A percentile compares a stretch with the other conserved stretches of the same genome.
Evolutionary conservation across 441 rosid species (phyloP).

Genomic region (Daphne laureola): DNA sequence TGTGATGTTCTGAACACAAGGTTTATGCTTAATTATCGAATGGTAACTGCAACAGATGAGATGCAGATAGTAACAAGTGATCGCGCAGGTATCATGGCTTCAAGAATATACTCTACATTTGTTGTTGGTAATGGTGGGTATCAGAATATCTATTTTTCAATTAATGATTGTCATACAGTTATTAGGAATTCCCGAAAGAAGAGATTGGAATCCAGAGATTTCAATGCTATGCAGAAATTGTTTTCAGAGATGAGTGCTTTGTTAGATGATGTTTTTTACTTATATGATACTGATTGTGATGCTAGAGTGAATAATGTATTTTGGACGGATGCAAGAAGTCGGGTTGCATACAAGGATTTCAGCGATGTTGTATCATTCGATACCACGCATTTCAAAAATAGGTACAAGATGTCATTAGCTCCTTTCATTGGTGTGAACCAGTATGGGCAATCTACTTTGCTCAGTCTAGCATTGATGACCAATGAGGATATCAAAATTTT

Average conservation of each 20-base stretch:
- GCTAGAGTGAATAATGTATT: not conserved
- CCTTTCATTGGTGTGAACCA: not conserved
- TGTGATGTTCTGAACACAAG: no score
- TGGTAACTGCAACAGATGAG: not conserved
- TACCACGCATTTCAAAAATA: not conserved
- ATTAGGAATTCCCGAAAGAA: not conserved
- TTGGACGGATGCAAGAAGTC: not conserved
- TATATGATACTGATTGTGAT: not conserved
- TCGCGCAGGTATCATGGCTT: not conserved
- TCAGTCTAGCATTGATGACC: not conserved
- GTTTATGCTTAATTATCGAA: not conserved
- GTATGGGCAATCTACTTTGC: not conserved
- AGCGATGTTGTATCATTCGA: not conserved
- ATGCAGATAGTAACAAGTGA: not conserved
- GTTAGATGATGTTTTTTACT: not conserved
- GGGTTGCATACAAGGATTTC: not conserved
- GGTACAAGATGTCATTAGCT: not conserved
- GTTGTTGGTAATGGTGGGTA: not conserved
- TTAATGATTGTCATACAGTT: not conserved
- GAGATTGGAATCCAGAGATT: not conserved
- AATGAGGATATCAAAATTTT: not conserved
- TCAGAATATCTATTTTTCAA: not conserved
- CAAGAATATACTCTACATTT: not conserved
- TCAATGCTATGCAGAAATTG: not conserved
- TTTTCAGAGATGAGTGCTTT: not conserved